A percentile compares a stretch with the other conserved stretches of the same genome.
Evolutionary conservation across 306 rosid genomes (phyloP).

Genomic region (Aeschynomene evenia): DNA sequence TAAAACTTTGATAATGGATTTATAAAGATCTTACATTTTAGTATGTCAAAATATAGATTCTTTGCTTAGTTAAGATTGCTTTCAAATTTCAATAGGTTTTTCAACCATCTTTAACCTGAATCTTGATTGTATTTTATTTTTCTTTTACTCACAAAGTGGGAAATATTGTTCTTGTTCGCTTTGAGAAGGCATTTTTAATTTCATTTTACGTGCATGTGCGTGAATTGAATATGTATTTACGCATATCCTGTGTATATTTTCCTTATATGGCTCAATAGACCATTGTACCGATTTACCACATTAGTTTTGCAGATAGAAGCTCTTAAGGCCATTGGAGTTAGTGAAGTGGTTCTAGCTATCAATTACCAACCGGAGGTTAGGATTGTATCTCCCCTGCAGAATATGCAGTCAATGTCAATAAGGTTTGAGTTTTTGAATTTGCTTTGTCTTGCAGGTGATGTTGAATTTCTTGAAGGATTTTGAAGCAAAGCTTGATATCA

Average conservation of each 20-base stretch:
- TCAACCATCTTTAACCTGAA: background rate
- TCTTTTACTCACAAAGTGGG: background rate
- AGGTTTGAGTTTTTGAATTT: slow-evolving; percentile 27
- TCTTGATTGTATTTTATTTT: background rate
- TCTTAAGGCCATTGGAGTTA: slow-evolving; percentile 88
- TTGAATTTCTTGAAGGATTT: slow-evolving; percentile 93
- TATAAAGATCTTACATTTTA: background rate
- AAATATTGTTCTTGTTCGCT: background rate
- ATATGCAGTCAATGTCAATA: slow-evolving; percentile 15
- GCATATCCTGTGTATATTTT: background rate
- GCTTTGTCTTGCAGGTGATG: slow-evolving; percentile 67
- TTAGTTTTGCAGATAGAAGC: slow-evolving; percentile 80
- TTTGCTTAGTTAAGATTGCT: slow-evolving; percentile 13
- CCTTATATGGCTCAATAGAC: slow-evolving; percentile 10
- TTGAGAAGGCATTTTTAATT: slow-evolving; percentile 14
- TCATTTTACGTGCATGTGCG: background rate
- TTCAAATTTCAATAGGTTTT: background rate
- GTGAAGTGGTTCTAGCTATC: slow-evolving; percentile 95
- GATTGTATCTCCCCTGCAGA: slow-evolving; percentile 6
- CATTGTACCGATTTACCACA: background rate
- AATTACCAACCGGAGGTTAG: slow-evolving; percentile 97
- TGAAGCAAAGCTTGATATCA: slow-evolving; percentile 84
- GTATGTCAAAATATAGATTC: slow-evolving; percentile 8
- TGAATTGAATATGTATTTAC: background rate
- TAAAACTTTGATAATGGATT: slow-evolving; percentile 9